phyloP scores from a whole-genome alignment of 345 rosid species.

The Eucalyptus cloeziana region DNA sequence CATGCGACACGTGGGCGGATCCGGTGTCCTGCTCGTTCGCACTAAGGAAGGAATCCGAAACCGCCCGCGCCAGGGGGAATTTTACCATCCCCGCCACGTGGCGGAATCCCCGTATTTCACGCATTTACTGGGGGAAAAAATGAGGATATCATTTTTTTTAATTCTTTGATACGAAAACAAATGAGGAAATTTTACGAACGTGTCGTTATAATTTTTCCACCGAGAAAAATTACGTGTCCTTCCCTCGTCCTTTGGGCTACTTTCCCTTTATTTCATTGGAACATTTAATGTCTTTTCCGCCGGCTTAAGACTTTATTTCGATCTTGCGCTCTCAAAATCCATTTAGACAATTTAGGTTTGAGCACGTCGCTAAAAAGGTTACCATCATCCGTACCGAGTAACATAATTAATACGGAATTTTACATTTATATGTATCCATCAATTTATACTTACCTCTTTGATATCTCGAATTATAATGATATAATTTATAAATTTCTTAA shows the following conservation, averaged over 20 bases:
- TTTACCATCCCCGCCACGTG: neutral
- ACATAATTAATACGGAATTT: rapidly evolving
- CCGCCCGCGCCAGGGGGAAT: neutral
- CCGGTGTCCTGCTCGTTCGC: neutral
- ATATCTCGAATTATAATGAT: neutral
- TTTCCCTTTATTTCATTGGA: neutral
- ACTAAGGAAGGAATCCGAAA: neutral
- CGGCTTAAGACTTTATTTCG: neutral
- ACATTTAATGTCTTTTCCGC: neutral
- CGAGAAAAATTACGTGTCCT: neutral
- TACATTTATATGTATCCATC: neutral
- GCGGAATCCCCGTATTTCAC: neutral
- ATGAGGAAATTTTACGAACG: neutral
- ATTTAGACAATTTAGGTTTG: neutral
- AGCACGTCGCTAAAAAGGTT: neutral
- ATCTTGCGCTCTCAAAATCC: neutral
- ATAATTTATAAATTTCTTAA: neutral
- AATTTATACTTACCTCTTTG: neutral
- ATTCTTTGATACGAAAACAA: neutral
- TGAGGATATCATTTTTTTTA: neutral
- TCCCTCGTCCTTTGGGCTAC: neutral
- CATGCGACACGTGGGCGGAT: neutral
- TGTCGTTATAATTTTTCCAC: neutral
- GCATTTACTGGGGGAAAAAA: neutral
- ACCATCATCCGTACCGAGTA: neutral